These are phyloP conservation scores for Phytopythium sindhum DNA, from an alignment of 352 stramenopile species.

Conservation along the genomic window DNA sequence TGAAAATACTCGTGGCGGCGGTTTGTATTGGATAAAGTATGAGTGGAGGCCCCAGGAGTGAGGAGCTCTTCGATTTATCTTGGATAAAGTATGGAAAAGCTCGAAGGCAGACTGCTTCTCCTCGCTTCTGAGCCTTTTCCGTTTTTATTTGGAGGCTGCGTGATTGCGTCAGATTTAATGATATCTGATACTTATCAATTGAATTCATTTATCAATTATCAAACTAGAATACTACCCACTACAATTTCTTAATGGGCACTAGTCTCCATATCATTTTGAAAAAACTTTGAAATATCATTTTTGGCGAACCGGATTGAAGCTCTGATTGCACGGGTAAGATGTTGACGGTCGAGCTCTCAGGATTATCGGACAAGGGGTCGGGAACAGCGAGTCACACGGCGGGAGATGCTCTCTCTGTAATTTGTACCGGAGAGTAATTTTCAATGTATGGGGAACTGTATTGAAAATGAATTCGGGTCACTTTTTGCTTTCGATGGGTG, in stretches of 20 bases:
- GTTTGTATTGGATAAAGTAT: conserved; percentile 1
- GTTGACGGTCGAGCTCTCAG: background rate
- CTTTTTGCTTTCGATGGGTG: too few relatives aligned
- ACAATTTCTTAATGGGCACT: background rate
- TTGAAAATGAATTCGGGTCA: too few relatives aligned
- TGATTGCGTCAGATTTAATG: background rate
- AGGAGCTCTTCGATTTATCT: background rate
- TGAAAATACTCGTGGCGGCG: background rate
- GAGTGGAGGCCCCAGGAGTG: background rate
- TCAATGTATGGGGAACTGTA: background rate
- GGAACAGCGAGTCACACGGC: background rate
- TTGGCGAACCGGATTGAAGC: background rate
- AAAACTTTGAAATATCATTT: background rate
- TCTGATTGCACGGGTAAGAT: background rate
- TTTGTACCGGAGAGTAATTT: background rate
- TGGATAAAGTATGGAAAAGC: background rate
- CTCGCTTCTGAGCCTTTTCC: background rate
- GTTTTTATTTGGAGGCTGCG: background rate
- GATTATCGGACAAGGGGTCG: background rate
- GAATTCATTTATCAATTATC: too few relatives aligned
- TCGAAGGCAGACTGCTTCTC: background rate
- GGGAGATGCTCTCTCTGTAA: background rate
- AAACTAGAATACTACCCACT: too few relatives aligned
- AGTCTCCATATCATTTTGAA: background rate
- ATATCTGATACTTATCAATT: background rate